Evolutionary conservation across 169 alveolate species (phyloP), one percentile per base, ranked within the genome.

Genomic region (Hepatocystis sp.): DNA sequence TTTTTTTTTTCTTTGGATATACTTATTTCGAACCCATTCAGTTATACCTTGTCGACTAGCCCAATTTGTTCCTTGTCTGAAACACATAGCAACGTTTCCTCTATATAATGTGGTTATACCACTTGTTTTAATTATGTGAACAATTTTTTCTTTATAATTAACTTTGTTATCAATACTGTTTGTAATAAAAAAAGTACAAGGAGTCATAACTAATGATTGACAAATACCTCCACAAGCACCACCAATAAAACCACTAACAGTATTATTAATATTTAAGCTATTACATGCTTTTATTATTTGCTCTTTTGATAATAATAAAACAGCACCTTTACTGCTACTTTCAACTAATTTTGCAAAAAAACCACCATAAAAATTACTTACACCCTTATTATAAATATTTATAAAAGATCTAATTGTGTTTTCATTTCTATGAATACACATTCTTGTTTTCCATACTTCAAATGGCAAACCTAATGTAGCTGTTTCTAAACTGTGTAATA

Each of bases 41-140:
- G 96, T 93, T 17, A 93, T 30, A 0, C 96, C 96, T 49, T 93
- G 95, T 17, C 96, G 49, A 17, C 93, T 85, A n/a, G 96, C 96
- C 96, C 96, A 93, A 34, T 93, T 93, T 0, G 95, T 89, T 25
- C 93, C 95, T 64, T 93, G 96, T 15, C 96, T 81, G 42, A 88
- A 78, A 2, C 94, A 92, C 56, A 93, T 71, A 25, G 96, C 96
- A 42, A 88, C 40, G 30, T 91, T 89, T 1, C 96, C 96, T 13
- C 91, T 88, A 61, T 93, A 93, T 39, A 93, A 60, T 3, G 95
- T 94, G 49, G 86, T 23, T 53, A 92, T 61, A 34, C 95, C 95
- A 23, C 52, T 25, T 10, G 52, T 56, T 40, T 34, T 55, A 56
- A 78, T 63, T 44, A 89, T 88, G 10, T 36, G 21, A 13, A 40